phyloP scores from a whole-genome alignment of 2,329 filamentous ascomycete species.

The Trichocomaceae sp. region DNA sequence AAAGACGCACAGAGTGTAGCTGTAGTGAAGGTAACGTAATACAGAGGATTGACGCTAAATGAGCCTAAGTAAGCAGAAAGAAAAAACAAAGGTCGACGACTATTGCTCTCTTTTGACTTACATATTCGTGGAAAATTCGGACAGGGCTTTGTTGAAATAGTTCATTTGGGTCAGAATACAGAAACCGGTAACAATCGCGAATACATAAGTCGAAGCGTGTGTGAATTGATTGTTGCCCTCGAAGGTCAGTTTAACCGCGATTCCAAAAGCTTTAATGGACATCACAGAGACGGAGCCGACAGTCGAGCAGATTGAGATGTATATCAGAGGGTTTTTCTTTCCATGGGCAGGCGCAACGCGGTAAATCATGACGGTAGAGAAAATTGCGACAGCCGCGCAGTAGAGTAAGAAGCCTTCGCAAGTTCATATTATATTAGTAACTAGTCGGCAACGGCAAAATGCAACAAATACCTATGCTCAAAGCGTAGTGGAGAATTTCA shows the following conservation, averaged over 20 bases:
- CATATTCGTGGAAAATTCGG: constrained; percentile 96
- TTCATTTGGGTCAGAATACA: constrained; percentile 99
- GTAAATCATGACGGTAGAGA: constrained; percentile 94
- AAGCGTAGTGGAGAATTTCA: constrained; percentile 81
- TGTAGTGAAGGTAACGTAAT: constrained; percentile 97
- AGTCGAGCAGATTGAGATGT: constrained; percentile 94
- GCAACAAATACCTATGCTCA: constrained; percentile 68
- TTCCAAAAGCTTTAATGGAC: constrained; percentile 97
- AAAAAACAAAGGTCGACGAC: too few species aligned
- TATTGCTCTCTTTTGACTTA: too few species aligned
- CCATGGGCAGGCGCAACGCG: constrained; percentile 81
- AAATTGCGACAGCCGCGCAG: constrained; percentile 69
- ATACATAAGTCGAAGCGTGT: constrained; percentile 93
- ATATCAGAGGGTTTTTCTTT: constrained; percentile 92
- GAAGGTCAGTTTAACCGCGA: constrained; percentile 91
- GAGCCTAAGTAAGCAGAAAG: background rate
- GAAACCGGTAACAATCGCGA: constrained; percentile 83
- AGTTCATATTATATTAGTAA: constrained; percentile 8
- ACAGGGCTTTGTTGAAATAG: constrained; percentile 98
- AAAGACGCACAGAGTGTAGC: constrained; percentile 91
- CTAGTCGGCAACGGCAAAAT: background rate
- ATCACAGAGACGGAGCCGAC: constrained; percentile 97
- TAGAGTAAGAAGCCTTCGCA: constrained; percentile 78
- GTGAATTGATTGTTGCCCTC: constrained; percentile 91
- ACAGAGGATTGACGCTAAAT: constrained; percentile 80